Evolutionary conservation across 2,329 filamentous ascomycete genomes (phyloP).

Genomic region (Clonostachys solani): DNA sequence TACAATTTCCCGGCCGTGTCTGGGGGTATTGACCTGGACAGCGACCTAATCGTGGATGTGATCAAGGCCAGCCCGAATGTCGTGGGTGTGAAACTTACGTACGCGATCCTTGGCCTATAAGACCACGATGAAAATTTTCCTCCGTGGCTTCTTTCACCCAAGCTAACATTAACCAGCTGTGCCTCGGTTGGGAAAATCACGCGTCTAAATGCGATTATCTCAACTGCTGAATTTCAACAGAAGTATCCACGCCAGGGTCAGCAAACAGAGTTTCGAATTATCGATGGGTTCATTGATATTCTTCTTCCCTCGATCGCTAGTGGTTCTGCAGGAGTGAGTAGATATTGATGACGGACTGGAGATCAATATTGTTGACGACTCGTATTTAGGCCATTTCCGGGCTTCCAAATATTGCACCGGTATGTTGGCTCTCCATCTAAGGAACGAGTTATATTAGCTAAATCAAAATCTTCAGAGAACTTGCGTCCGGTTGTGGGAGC

Average conservation of each 20-base stretch:
- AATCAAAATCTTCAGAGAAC: neutral
- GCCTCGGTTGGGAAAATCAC: slow-evolving; percentile 65
- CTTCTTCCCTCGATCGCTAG: slow-evolving; percentile 14
- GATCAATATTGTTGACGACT: neutral
- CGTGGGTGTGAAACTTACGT: slow-evolving; percentile 62
- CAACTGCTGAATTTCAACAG: neutral
- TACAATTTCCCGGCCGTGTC: slow-evolving; percentile 68
- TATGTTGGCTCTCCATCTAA: neutral
- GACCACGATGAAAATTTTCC: too few species aligned
- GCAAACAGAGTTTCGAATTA: slow-evolving; percentile 7
- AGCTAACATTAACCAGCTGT: slow-evolving; percentile 24
- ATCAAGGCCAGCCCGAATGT: slow-evolving; percentile 57
- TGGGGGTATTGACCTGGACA: slow-evolving; percentile 60
- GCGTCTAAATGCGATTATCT: slow-evolving; percentile 3
- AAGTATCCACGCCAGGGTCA: neutral
- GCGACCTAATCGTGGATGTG: slow-evolving; percentile 55
- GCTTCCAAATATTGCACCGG: neutral
- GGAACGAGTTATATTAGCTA: too few species aligned
- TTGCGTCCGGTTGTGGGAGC: neutral
- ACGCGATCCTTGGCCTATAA: neutral
- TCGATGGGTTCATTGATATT: slow-evolving; percentile 19
- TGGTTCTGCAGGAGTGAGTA: slow-evolving; percentile 4
- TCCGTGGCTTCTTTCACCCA: too few species aligned
- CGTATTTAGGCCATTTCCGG: neutral
- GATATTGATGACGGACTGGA: neutral